Conservation (phyloP, 208 protist species). For the Leishmania braziliensis region DNA sequence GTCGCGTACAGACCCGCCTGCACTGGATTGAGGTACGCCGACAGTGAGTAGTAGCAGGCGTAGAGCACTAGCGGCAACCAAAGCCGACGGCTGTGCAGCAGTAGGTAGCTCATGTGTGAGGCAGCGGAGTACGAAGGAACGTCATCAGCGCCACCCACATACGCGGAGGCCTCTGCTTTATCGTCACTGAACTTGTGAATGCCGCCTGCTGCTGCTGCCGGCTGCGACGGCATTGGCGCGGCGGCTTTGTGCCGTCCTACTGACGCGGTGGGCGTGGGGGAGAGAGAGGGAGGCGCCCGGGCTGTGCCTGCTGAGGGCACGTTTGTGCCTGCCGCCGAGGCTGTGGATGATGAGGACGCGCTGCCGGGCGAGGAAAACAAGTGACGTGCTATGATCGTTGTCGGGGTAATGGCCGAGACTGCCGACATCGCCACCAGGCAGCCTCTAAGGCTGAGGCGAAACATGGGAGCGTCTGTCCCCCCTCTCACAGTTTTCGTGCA, state of each 20-base stretch:
- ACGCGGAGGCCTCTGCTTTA: constrained; percentile 65
- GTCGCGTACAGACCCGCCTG: constrained; percentile 53
- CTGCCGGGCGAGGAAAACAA: neutral
- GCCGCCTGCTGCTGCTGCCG: neutral
- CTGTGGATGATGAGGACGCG: neutral
- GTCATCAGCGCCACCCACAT: constrained; percentile 46
- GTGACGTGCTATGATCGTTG: neutral
- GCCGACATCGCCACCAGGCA: neutral
- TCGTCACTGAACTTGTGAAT: constrained; percentile 65
- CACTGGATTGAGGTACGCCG: constrained; percentile 29
- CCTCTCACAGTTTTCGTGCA: neutral
- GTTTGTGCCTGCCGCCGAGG: neutral
- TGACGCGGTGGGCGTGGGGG: neutral
- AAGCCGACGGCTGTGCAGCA: constrained; percentile 67
- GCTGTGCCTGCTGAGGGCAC: neutral
- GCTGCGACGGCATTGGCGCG: neutral
- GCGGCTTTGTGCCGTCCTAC: neutral
- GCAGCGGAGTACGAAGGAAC: constrained; percentile 59
- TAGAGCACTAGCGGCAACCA: constrained; percentile 64
- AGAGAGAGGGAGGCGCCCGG: neutral
- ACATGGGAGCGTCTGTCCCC: neutral
- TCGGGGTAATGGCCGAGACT: neutral
- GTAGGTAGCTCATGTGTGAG: constrained; percentile 55
- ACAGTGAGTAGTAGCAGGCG: constrained; percentile 34
- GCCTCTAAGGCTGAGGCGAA: constrained; percentile 1